These are phyloP conservation scores for Thielaviopsis populi DNA, from an alignment of 2,329 filamentous ascomycete species.

Conservation along the genomic window DNA sequence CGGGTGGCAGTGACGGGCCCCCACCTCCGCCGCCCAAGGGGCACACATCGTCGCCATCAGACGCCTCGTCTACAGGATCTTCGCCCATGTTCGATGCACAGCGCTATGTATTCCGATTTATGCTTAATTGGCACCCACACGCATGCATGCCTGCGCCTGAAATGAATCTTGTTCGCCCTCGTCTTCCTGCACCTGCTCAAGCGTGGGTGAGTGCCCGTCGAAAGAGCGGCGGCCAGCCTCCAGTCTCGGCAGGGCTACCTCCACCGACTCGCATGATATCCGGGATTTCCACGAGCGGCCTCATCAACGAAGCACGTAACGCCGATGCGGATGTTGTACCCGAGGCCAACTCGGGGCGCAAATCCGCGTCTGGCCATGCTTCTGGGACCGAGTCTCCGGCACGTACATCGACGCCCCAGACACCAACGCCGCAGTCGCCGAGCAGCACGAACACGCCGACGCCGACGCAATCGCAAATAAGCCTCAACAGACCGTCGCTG, in stretches of 20 bases:
- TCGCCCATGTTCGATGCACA: conserved; percentile 39
- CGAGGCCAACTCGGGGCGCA: conserved; percentile 19
- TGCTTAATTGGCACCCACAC: conserved; percentile 46
- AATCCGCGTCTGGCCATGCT: conserved; percentile 14
- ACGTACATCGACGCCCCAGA: conserved; percentile 1
- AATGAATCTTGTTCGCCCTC: conserved; percentile 46
- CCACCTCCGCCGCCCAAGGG: conserved; percentile 25
- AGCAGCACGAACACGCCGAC: conserved; percentile 2
- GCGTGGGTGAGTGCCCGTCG: conserved; percentile 36
- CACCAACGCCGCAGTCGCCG: neutral
- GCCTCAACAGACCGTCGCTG: neutral
- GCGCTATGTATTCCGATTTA: conserved; percentile 59
- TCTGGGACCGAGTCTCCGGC: conserved; percentile 1
- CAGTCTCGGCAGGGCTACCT: conserved; percentile 26
- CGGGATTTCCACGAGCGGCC: conserved; percentile 30
- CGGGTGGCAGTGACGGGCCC: conserved; percentile 13
- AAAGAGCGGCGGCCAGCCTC: conserved; percentile 27
- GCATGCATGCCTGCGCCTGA: conserved; percentile 25
- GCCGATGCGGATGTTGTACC: conserved; percentile 28
- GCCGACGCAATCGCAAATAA: neutral
- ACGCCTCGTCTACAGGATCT: conserved; percentile 40
- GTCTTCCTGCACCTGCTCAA: conserved; percentile 57
- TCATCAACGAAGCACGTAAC: conserved; percentile 38
- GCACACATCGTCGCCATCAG: conserved; percentile 28
- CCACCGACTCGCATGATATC: conserved; percentile 34